Conservation (phyloP, 2,329 filamentous ascomycete genomes). For the Calonectria hawksworthii region DNA sequence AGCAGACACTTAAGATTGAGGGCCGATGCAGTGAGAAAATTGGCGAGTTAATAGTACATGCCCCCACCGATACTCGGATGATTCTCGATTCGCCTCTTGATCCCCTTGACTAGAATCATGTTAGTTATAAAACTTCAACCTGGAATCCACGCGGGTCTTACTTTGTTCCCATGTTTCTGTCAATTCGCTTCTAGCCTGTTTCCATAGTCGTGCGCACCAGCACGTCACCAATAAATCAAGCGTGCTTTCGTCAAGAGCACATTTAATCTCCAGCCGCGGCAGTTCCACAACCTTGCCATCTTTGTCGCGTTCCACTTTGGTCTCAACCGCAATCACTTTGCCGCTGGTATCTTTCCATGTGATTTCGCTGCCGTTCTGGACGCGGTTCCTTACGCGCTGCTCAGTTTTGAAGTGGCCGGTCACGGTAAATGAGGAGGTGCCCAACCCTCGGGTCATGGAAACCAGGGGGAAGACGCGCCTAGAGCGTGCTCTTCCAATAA, state of each 20-base stretch:
- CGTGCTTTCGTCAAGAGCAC: constrained; percentile 38
- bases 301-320: constrained; percentile 35
- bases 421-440: constrained; percentile 38
- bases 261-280: constrained; percentile 43
- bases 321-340: constrained; percentile 44
- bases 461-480: constrained; percentile 40
- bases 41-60: not conserved
- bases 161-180: constrained; percentile 42
- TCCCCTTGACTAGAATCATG: not conserved
- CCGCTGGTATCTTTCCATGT: constrained; percentile 43
- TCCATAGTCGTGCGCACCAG: constrained; percentile 49
- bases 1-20: not conserved
- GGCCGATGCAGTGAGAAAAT: not conserved
- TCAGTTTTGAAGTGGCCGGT: constrained; percentile 42
- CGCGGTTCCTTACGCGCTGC: constrained; percentile 31
- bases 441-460: constrained; percentile 33
- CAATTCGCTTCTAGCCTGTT: constrained; percentile 39
- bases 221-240: constrained; percentile 48
- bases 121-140: not conserved
- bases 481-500: constrained; percentile 39
- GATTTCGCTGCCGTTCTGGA: constrained; percentile 41
- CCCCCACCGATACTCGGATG: not conserved
- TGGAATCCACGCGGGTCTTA: constrained; percentile 14
- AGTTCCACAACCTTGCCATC: constrained; percentile 31
- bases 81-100: not conserved